Evolutionary conservation across 495 filamentous ascomycete genomes (phyloP).

Genomic region (Zalerion maritima): DNA sequence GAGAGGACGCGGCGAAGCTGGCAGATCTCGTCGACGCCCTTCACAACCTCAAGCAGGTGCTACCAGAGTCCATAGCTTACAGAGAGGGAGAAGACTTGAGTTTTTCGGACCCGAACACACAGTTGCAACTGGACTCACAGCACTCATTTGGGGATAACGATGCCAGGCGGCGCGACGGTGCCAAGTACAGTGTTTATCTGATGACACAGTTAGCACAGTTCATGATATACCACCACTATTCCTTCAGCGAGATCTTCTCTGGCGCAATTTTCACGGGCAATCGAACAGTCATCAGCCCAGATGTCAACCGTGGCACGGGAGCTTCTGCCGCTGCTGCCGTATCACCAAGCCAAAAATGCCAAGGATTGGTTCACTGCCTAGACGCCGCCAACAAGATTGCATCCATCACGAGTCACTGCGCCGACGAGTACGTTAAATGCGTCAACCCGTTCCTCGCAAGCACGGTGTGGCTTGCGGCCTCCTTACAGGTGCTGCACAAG

Average conservation of each 20-base stretch:
- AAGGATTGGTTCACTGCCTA: conserved; percentile 8
- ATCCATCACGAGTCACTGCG: conserved; percentile 8
- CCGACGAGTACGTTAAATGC: conserved; percentile 10
- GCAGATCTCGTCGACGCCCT: conserved; percentile 7
- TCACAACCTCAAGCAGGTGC: conserved; percentile 10
- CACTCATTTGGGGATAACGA: too few relatives aligned
- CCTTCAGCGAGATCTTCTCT: conserved; percentile 11
- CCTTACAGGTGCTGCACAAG: conserved; percentile 12
- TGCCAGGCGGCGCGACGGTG: too few relatives aligned
- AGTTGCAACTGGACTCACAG: conserved; percentile 8
- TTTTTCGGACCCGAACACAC: conserved; percentile 6
- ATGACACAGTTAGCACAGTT: conserved; percentile 18
- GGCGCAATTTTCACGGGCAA: background rate
- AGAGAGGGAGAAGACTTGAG: conserved; percentile 11
- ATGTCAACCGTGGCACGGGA: too few relatives aligned
- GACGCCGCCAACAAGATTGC: conserved; percentile 15
- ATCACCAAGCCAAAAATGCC: background rate
- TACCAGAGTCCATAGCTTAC: conserved; percentile 11
- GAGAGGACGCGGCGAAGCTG: conserved; percentile 1
- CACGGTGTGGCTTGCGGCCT: conserved; percentile 18
- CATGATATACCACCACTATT: conserved; percentile 21
- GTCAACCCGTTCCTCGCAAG: conserved; percentile 18
- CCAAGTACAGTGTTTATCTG: conserved; percentile 16
- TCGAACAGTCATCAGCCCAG: too few relatives aligned
- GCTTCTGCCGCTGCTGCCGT: background rate